Evolutionary conservation across 2,329 filamentous ascomycete species (phyloP).

Genomic region (Fusarium sp.): DNA sequence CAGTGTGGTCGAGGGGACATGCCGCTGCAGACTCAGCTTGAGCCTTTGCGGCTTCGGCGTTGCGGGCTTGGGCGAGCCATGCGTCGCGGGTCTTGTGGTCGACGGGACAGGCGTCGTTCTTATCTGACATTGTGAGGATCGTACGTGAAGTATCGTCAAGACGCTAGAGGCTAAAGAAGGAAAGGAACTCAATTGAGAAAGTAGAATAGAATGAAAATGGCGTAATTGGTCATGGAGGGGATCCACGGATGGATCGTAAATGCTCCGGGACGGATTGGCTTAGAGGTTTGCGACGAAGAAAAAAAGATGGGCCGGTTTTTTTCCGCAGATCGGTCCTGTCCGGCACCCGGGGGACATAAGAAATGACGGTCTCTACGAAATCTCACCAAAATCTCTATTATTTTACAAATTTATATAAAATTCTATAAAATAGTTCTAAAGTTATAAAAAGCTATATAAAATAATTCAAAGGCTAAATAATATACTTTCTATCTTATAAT

Average conservation of each 20-base stretch:
- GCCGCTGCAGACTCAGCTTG: constrained; percentile 46
- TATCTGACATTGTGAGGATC: constrained; percentile 47
- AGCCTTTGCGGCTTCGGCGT: constrained; percentile 59
- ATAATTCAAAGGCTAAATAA: too few species aligned
- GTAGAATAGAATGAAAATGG: constrained; percentile 25
- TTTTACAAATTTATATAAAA: too few species aligned
- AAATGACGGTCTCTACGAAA: too few species aligned
- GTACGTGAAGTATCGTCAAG: not conserved
- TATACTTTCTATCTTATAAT: too few species aligned
- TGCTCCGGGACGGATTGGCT: constrained; percentile 42
- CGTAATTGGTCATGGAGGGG: constrained; percentile 32
- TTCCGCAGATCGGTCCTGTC: constrained; percentile 13
- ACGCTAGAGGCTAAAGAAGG: not conserved
- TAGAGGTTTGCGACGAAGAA: constrained; percentile 20
- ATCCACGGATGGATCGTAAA: constrained; percentile 36
- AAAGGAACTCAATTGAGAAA: constrained; percentile 8
- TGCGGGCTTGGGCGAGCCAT: constrained; percentile 80
- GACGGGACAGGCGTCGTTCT: constrained; percentile 77
- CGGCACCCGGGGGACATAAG: too few species aligned
- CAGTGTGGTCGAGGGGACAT: constrained; percentile 54
- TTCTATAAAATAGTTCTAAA: too few species aligned
- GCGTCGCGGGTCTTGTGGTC: constrained; percentile 89
- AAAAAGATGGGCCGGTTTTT: constrained; percentile 45
- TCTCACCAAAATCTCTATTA: too few species aligned
- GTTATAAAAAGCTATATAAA: too few species aligned